Evolutionary conservation across 352 stramenopile species (phyloP), one percentile per base, ranked within the genome.

Genomic region (Phytopythium boreale): DNA sequence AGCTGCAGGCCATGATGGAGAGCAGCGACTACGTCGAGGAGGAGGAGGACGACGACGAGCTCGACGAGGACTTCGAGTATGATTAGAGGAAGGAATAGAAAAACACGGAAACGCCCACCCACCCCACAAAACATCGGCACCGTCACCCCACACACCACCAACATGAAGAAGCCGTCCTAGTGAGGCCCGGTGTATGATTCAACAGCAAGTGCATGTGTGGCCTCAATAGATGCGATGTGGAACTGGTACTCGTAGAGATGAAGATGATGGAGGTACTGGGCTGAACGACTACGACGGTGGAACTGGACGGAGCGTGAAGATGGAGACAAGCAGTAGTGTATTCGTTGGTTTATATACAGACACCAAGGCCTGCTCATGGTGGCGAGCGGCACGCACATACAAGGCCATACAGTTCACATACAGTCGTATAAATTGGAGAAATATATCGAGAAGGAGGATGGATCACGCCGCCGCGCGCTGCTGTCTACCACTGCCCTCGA

Each of bases 31-130:
- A 78, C 59, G 64, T 64, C 53, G 67, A 66, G 59, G 71, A 77
- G 19, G 77, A 84, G 27, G 75, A 88, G n/a, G 76, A 87, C 56
- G 77, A 90, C 44, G 76, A 86, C 61, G 78, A 84, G 39, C 73
- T 83, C 57, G 82, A 88, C 61, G 80, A 87, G 47, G 73, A 87
- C 65, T 79, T 80, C 61, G 77, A 87, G 61, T 84, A 82, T 74
- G 77, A 87, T 61, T 82, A 87, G 70, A 77, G 43, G 22, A 66
- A 71, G 36, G 63, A 84, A 78, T 84, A 85, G 69, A 79, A 69
- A 55, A 70, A 76, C 67, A 75, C 26, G 41, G 8, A 47, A 37
- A 61, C n/a, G 56, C 17, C 24, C 50, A 56, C 24, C 19, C 27
- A 34, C 29, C 29, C 3, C 29, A 7, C 29, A 34, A 34, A 31